Percentiles rank a stretch among this genome's conserved stretches.
These are phyloP conservation scores for Gracilaria gracilis DNA, from an alignment of 23 red algal genomes.

Conservation along the genomic window DNA sequence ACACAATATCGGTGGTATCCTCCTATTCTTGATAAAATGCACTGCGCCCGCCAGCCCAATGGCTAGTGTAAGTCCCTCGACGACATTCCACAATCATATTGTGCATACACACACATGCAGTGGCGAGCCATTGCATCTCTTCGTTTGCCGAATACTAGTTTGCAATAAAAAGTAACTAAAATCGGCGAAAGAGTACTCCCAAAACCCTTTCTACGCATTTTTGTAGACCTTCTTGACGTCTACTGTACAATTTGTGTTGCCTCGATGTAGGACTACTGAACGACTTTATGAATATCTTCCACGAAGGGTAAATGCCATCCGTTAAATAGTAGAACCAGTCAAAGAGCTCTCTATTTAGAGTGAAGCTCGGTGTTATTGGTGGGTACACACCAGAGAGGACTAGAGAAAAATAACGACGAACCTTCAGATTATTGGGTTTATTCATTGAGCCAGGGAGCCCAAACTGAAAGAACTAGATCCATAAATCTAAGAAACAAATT, in stretches of 20 bases:
- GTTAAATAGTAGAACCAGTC: too few relatives aligned
- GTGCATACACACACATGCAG: conserved; percentile 45
- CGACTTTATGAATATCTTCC: too few relatives aligned
- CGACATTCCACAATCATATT: conserved; percentile 39
- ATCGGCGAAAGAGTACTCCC: not conserved
- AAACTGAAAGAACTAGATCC: conserved; percentile 30
- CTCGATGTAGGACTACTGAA: too few relatives aligned
- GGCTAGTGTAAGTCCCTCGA: not conserved
- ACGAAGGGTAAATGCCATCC: too few relatives aligned
- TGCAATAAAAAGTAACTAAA: conserved; percentile 17
- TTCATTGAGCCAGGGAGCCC: conserved; percentile 20
- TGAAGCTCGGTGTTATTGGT: not conserved
- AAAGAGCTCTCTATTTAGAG: too few relatives aligned
- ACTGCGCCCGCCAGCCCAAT: not conserved
- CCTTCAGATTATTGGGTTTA: conserved; percentile 32
- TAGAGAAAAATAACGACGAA: conserved; percentile 1
- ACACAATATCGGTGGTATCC: too few relatives aligned
- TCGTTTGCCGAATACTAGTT: not conserved
- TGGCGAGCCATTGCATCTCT: conserved; percentile 20
- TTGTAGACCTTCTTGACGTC: conserved; percentile 15
- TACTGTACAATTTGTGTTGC: not conserved
- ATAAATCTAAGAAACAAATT: conserved; percentile 42
- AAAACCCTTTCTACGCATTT: conserved; percentile 46
- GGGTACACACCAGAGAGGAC: not conserved
- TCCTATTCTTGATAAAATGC: not conserved